Evolutionary conservation across 2,329 filamentous ascomycete genomes (phyloP), one percentile per base, ranked within the genome.

Genomic region (Aspergillus sclerotialis): DNA sequence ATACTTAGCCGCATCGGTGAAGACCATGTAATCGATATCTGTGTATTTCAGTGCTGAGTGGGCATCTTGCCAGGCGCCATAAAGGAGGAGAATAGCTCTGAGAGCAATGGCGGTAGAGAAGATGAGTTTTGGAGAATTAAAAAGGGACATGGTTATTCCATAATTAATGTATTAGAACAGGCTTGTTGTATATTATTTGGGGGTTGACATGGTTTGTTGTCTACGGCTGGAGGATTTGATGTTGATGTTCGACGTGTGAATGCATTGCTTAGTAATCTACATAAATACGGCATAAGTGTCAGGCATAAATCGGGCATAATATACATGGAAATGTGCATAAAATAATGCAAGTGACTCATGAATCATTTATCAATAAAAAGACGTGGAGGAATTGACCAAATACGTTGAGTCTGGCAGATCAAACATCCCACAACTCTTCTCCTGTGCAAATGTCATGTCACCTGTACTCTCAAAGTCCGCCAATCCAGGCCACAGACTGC

Each of bases 21-120:
- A 98, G 60, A 98, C 92, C 45, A 88, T 80, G 65, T 98, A 98
- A 71, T 98, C 92, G 52, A 98, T 95, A 64, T 98, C 92, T 33
- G 92, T 98, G 69, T 96, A 98, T 66, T 96, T 96, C 55, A 98
- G 68, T 10, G 90, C 81, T 6, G 88, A 93, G 64, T 89, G 74
- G 40, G 86, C 82, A 64, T 98, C 92, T 67, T 98, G 92, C 71
- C 85, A 89, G 40, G 87, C 76, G 38, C 92, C 90, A 60, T 96
- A 96, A 52, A 93, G 58, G 32, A 96, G 75, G 43, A 98, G 79
- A 19, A 68, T 59, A 5, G 77, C 56, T 40, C 92, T 85, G 15
- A 98, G 74, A 30, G 80, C 50, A 35, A 80, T 49, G 8, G 65
- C 61, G 14, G 49, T 45, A 19, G 53, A 32, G 34, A 67, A 60